A percentile compares a stretch with the other conserved stretches of the same genome.
These are phyloP conservation scores for Coprinellus micaceus DNA, from an alignment of 768 basidiomycete species.

Conservation along the genomic window DNA sequence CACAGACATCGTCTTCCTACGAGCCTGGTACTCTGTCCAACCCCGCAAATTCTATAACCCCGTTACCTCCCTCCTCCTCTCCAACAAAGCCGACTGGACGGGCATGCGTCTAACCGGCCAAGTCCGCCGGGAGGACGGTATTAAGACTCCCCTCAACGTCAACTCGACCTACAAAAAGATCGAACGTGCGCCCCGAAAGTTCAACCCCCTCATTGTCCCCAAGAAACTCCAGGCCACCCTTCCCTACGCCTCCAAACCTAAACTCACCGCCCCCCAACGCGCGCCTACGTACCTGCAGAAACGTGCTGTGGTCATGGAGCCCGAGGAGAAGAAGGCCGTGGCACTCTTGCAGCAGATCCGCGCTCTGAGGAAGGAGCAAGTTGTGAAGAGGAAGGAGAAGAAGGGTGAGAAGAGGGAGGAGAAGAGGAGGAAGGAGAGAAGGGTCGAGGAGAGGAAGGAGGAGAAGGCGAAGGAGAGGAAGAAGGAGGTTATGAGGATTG, in stretches of 20 bases:
- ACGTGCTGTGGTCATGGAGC: constrained; percentile 92
- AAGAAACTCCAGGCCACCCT: constrained; percentile 87
- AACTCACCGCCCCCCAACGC: constrained; percentile 70
- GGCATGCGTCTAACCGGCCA: constrained; percentile 97
- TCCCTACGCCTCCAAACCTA: constrained; percentile 92
- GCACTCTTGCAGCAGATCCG: constrained; percentile 91
- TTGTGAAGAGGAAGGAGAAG: constrained; percentile 74
- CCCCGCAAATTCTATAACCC: constrained; percentile 97
- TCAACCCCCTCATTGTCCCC: constrained; percentile 87
- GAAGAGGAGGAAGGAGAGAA: constrained; percentile 69
- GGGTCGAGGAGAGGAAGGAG: constrained; percentile 54
- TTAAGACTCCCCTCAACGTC: constrained; percentile 75
- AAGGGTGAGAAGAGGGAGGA: constrained; percentile 73
- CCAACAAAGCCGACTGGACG: constrained; percentile 78
- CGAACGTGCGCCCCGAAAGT: constrained; percentile 75
- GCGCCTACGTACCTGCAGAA: constrained; percentile 87
- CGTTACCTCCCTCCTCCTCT: constrained; percentile 84
- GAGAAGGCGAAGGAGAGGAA: constrained; percentile 76
- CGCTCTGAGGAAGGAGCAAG: constrained; percentile 86
- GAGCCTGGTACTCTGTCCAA: constrained; percentile 95
- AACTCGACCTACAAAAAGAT: constrained; percentile 89
- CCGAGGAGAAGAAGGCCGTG: constrained; percentile 91
- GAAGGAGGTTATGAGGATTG: constrained; percentile 70
- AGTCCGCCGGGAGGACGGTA: constrained; percentile 78
- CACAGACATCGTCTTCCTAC: constrained; percentile 88